Percentiles rank a stretch among this genome's conserved stretches.
Conservation (phyloP, 768 basidiomycete species). For the Macrolepiota fuliginosa region DNA sequence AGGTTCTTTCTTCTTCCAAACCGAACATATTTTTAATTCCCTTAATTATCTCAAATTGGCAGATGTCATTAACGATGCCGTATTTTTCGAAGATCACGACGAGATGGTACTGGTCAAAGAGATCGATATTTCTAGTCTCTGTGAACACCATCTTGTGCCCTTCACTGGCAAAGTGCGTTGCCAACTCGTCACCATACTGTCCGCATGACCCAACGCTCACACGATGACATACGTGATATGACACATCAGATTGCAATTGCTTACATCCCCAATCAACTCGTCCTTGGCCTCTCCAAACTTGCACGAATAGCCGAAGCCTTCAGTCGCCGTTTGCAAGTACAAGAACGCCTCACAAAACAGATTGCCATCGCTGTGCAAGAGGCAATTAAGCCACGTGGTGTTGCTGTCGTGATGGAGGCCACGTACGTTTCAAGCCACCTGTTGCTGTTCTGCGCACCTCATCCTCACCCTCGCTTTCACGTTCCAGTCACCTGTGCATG, state of each 20-base stretch:
- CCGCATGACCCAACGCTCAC: constrained; percentile 11
- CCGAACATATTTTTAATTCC: constrained; percentile 2
- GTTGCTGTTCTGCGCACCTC: background rate
- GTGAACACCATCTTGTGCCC: constrained; percentile 98
- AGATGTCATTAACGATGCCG: constrained; percentile 99
- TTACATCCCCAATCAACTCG: constrained; percentile 94
- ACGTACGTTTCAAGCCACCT: constrained; percentile 54
- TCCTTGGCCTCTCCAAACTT: constrained; percentile 93
- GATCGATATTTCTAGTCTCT: constrained; percentile 95
- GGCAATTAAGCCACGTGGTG: constrained; percentile 95
- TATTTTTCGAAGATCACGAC: constrained; percentile 98
- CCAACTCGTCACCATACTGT: constrained; percentile 18
- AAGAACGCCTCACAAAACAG: constrained; percentile 96
- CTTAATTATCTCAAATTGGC: constrained; percentile 17
- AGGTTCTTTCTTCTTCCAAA: constrained; percentile 19
- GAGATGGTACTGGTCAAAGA: constrained; percentile 99
- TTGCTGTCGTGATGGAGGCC: constrained; percentile 99
- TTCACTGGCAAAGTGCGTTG: constrained; percentile 90
- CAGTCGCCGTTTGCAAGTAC: constrained; percentile 92
- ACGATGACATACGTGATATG: background rate
- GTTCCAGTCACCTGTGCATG: constrained; percentile 90
- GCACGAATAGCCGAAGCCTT: constrained; percentile 98
- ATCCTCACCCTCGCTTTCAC: background rate
- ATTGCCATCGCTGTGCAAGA: constrained; percentile 98
- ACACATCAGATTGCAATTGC: constrained; percentile 84